Percentiles rank a stretch among this genome's conserved stretches.
Conservation (phyloP, 169 alveolate genomes). For the Eimeria falciformis region DNA sequence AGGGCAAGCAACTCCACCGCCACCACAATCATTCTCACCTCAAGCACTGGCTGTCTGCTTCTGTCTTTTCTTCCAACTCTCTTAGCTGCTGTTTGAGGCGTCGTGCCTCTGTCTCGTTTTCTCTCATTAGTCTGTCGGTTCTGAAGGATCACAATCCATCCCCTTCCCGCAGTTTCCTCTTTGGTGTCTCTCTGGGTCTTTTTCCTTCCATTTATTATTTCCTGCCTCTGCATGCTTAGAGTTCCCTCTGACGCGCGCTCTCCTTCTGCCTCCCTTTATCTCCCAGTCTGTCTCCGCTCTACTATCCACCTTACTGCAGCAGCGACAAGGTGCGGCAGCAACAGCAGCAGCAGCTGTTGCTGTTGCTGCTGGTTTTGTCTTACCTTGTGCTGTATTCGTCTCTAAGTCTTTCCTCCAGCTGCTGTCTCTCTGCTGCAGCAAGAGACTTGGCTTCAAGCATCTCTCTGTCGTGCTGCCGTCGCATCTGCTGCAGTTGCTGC, state of each 20-base stretch:
- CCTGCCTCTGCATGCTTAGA: not conserved
- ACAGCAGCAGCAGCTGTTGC: slow-evolving; percentile 4
- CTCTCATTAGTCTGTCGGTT: not conserved
- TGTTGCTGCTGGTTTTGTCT: not conserved
- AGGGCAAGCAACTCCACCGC: no score
- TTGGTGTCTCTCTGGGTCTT: not conserved
- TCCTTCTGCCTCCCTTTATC: not conserved
- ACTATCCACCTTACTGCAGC: not conserved
- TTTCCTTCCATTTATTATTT: not conserved
- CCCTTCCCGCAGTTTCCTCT: no score
- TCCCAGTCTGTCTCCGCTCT: not conserved
- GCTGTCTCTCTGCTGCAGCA: slow-evolving; percentile 29
- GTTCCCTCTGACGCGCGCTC: no score
- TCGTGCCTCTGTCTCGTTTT: not conserved
- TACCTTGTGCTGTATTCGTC: not conserved
- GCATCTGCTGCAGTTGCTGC: not conserved
- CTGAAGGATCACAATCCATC: not conserved
- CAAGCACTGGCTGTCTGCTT: not conserved
- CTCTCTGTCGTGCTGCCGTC: not conserved
- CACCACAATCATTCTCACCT: no score
- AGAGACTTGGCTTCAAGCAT: slow-evolving; percentile 19
- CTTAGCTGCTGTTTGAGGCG: not conserved
- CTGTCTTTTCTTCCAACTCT: not conserved
- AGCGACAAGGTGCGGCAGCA: not conserved
- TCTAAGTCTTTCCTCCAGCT: not conserved